A percentile compares a stretch with the other conserved stretches of the same genome.
Conservation (phyloP, 768 basidiomycete genomes). For the Rhodocollybia butyracea region DNA sequence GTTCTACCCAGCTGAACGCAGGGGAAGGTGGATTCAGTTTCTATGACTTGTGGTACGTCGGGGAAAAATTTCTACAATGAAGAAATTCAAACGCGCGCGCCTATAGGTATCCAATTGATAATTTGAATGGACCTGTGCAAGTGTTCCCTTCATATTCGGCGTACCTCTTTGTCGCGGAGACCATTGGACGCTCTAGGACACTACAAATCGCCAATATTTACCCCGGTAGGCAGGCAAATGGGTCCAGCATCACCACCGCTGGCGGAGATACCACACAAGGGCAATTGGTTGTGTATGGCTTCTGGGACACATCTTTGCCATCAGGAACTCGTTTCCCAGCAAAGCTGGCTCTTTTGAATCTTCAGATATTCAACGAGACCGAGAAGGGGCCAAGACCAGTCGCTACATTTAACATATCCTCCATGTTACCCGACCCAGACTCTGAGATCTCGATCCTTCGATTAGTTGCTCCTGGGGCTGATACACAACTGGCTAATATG, state of each 20-base stretch:
- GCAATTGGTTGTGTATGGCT: conserved; percentile 49
- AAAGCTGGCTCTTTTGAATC: conserved; percentile 47
- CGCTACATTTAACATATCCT: conserved; percentile 44
- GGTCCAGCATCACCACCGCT: conserved; percentile 49
- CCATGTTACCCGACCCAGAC: conserved; percentile 27
- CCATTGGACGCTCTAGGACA: conserved; percentile 40
- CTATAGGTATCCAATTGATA: conserved; percentile 45
- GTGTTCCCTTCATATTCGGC: conserved; percentile 53
- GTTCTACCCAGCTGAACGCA: conserved; percentile 46
- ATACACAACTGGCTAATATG: conserved; percentile 38
- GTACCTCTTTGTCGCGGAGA: conserved; percentile 49
- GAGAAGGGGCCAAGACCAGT: conserved; percentile 36
- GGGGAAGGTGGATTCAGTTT: conserved; percentile 41
- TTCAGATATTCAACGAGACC: conserved; percentile 50
- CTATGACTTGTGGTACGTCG: conserved; percentile 43
- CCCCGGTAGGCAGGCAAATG: conserved; percentile 48
- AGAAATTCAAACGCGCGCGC: neutral
- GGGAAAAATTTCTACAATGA: neutral
- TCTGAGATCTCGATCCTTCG: conserved; percentile 34
- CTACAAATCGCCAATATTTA: conserved; percentile 46
- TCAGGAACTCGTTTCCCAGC: conserved; percentile 30
- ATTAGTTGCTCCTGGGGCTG: conserved; percentile 46
- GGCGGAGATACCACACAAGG: conserved; percentile 44
- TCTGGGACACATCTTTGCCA: conserved; percentile 37
- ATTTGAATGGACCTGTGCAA: conserved; percentile 43